Evolutionary conservation across 805 yeast species (phyloP).

Genomic region (Candida xiaguanensis): DNA sequence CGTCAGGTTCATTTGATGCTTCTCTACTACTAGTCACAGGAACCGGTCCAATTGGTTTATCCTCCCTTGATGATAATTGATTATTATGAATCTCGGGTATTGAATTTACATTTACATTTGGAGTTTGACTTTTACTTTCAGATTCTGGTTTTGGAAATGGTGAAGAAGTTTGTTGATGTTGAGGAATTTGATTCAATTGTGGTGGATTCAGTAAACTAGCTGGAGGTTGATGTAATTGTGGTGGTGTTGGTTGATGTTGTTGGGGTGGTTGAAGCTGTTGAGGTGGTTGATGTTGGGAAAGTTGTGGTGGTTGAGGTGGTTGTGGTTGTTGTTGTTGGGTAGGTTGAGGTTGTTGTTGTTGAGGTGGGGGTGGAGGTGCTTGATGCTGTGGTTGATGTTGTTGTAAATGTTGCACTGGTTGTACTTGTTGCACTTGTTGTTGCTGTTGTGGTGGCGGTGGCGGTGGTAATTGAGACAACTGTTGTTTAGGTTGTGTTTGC

Average conservation of each 20-base stretch:
- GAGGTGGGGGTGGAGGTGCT: constrained; percentile 5
- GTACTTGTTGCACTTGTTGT: constrained; percentile 8
- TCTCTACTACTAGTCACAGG: constrained; percentile 1
- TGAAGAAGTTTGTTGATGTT: not conserved
- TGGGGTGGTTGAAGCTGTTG: constrained; percentile 8
- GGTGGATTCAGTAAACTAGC: constrained; percentile 1
- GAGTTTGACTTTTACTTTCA: too few relatives aligned
- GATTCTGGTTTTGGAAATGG: too few relatives aligned
- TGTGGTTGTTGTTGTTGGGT: constrained; percentile 12
- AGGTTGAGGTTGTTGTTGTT: constrained; percentile 8
- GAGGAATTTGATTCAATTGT: constrained; percentile 7
- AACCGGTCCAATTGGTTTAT: constrained; percentile 7
- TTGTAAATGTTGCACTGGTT: not conserved
- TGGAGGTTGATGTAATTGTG: not conserved
- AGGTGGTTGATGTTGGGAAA: not conserved
- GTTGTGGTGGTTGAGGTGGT: constrained; percentile 4
- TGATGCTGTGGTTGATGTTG: constrained; percentile 7
- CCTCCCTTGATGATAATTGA: constrained; percentile 1
- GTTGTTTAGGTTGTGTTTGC: constrained; percentile 13
- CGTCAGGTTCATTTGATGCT: constrained; percentile 7
- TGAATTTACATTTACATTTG: constrained; percentile 4
- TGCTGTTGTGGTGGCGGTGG: constrained; percentile 11
- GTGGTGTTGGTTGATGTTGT: constrained; percentile 1
- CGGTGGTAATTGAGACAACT: constrained; percentile 4
- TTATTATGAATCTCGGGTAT: constrained; percentile 5